Base-by-base conservation (phyloP, 768 basidiomycete genomes). In the Filobasidium floriforme region DNA sequence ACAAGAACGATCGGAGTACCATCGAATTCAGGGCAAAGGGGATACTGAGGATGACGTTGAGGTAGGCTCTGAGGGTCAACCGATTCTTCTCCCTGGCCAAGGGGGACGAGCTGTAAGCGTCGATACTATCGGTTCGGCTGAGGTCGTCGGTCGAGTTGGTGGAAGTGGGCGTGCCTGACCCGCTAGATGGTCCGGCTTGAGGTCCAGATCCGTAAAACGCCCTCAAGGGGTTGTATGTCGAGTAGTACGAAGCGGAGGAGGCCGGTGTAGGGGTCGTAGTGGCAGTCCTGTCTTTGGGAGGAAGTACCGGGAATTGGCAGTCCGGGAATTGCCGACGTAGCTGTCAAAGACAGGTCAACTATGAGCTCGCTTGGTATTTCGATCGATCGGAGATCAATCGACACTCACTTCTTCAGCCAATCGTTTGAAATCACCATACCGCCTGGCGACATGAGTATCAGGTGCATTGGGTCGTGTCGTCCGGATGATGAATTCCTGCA, bases 391-490 rank as follows among this genome's bases (percentile, higher is more conserved):
- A 40, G 41, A n/a, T 28, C 29, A 14, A 12, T 19, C 0, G 32
- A 44, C 32, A 62, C 41, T 28, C 70, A 89, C 92, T 82, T 96
- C 91, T 59, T 86, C 84, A 1, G 87, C 86, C 19, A 99, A 83
- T 1, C 91, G 89, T 75, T 82, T 88, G 78, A 99, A 99, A 77
- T 99, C 96, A 7, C 94, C 94, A 76, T 98, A 92, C 69, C 96
- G 83, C 65, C 96, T 84, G 0, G 91, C 89, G 5, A 98, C 96
- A 77, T 86, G 92, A 1, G 91, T 83, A 69, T 96, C 92, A 1
- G 82, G 83, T 68, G 83, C 83, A 15, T 85, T 82, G 7, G 86
- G 84, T 49, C 92, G 83, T 18, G 87, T 83, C 0, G 93, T 98
- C 37, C 91, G 86, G 37, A 99, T 86, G 71, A 99, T 87, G 76